A percentile compares a stretch with the other conserved stretches of the same genome.
These are phyloP conservation scores for Phoma sp. DNA, from an alignment of 2,329 filamentous ascomycete species.

Conservation along the genomic window DNA sequence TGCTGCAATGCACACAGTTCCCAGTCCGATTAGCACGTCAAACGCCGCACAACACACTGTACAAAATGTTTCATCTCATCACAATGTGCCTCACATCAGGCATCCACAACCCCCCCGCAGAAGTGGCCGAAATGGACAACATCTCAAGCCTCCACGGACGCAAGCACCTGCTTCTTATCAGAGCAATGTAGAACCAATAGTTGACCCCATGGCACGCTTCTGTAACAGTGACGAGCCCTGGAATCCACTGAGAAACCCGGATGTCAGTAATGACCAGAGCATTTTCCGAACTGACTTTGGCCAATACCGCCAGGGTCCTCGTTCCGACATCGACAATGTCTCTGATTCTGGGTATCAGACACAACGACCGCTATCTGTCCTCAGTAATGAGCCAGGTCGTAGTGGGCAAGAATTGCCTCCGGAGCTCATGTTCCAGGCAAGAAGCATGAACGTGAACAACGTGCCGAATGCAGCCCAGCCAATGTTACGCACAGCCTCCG, in stretches of 20 bases:
- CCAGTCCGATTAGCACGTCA: conserved; percentile 25
- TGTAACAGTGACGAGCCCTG: conserved; percentile 31
- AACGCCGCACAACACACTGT: background rate
- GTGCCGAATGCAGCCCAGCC: conserved; percentile 21
- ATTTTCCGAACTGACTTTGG: conserved; percentile 21
- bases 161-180: conserved; percentile 6
- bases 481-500: conserved; percentile 24
- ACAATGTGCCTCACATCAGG: background rate
- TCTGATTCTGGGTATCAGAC: conserved; percentile 46
- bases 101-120: background rate
- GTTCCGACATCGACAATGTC: conserved; percentile 32
- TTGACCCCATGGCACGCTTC: conserved; percentile 11
- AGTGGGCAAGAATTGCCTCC: conserved; percentile 29
- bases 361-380: conserved; percentile 34
- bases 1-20: conserved; percentile 20
- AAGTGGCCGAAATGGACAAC: background rate
- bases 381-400: conserved; percentile 36
- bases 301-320: conserved; percentile 20
- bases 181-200: conserved; percentile 15
- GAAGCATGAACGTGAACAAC: conserved; percentile 25
- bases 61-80: background rate
- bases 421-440: conserved; percentile 21
- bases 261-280: background rate
- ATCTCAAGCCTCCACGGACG: conserved; percentile 25
- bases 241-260: conserved; percentile 19